Base-by-base conservation (phyloP, 1,284 basidiomycete genomes). In the Pyrrhoderma noxium region DNA sequence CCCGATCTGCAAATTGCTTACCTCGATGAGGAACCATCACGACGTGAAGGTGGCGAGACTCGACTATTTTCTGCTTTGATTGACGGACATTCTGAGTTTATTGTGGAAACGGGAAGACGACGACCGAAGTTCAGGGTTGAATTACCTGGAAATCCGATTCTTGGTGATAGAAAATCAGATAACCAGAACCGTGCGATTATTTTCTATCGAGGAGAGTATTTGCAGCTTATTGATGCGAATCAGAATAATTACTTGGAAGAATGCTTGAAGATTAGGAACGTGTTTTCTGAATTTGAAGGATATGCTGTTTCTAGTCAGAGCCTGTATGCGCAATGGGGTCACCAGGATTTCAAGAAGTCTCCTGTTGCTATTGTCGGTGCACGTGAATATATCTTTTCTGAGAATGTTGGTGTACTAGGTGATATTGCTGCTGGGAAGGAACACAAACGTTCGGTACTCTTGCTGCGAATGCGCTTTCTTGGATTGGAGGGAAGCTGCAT, bases 231-330 rank as follows among this genome's bases (percentile, higher is more conserved):
- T 67, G 96, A 99, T 63, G 96, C 95, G 63, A 99, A 99, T 71
- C 95, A 99, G 75, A 95, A 99, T 75, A 97, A 99, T 72, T 99
- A 99, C 64, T 84, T 99, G 59, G 95, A 99, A 69, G 95, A 99
- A 67, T 99, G 95, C 72, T 79, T 99, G 64, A 99, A 99, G 79
- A 97, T 99, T 65, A 85, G 95, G 51, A 98, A 97, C 65, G 76
- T 99, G 16, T 85, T 99, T 39, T 90, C 87, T 55, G 96, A 99
- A 67, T 99, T 99, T 62, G 96, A 99, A 67, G 91, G 97, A 68
- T 95, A 91, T 67, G 73, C 82, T 49, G 79, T 91, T 8, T 89
- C 92, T 8, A 83, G 76, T 58, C 82, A 90, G 71, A 93, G 87
- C 60, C 95, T 96, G 9, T 99, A 99, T 68, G 87, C 89, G 18